These are phyloP conservation scores for Clavispora phyllophila DNA, from an alignment of 805 yeast genomes.

Conservation along the genomic window DNA sequence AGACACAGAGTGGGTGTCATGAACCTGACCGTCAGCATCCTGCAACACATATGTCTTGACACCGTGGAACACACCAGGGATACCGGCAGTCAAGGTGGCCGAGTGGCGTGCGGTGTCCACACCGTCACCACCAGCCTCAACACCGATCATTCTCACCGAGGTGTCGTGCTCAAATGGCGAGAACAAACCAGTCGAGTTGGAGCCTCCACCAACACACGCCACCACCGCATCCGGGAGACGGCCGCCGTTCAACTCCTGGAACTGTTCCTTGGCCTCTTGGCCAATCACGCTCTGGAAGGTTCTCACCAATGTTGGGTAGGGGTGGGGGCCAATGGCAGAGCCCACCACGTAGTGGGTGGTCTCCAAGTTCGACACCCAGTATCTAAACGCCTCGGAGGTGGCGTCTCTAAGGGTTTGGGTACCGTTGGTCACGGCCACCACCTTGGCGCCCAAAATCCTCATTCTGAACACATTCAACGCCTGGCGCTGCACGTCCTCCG, in stretches of 20 bases:
- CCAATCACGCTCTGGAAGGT: slow-evolving; percentile 98
- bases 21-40: slow-evolving; percentile 90
- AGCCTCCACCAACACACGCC: slow-evolving; percentile 99
- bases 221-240: slow-evolving; percentile 89
- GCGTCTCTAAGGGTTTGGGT: slow-evolving; percentile 96
- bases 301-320: slow-evolving; percentile 96
- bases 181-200: slow-evolving; percentile 94
- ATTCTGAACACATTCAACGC: slow-evolving; percentile 97
- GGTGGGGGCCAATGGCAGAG: slow-evolving; percentile 98
- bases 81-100: slow-evolving; percentile 92
- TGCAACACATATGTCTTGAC: slow-evolving; percentile 92
- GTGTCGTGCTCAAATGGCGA: slow-evolving; percentile 84
- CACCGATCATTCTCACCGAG: slow-evolving; percentile 79
- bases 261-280: slow-evolving; percentile 87
- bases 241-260: slow-evolving; percentile 71
- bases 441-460: slow-evolving; percentile 94
- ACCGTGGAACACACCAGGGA: slow-evolving; percentile 98
- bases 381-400: slow-evolving; percentile 92
- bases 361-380: slow-evolving; percentile 85
- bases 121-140: slow-evolving; percentile 99
- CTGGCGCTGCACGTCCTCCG: slow-evolving; percentile 98
- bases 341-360: slow-evolving; percentile 95
- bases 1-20: slow-evolving; percentile 95
- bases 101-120: slow-evolving; percentile 83
- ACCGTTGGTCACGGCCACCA: slow-evolving; percentile 89